Percentiles rank a stretch among this genome's conserved stretches.
These are phyloP conservation scores for Primulina eburnea DNA, from an alignment of 257 asterid species.

Conservation along the genomic window DNA sequence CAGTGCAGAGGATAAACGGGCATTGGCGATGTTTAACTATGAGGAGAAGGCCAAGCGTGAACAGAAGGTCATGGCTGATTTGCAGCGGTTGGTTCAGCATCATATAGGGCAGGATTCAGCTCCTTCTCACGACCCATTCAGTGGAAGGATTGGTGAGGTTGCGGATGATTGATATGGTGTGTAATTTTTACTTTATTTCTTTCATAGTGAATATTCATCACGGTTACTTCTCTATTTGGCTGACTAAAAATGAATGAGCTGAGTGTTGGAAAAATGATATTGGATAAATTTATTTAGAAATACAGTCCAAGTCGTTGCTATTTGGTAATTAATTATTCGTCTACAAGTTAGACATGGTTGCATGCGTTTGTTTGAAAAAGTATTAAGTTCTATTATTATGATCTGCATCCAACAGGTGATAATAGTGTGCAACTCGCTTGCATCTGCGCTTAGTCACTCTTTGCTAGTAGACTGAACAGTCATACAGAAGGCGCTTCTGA, in stretches of 20 bases:
- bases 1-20: conserved; percentile 97
- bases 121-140: conserved; percentile 86
- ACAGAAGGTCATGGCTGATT: conserved; percentile 97
- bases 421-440: not conserved
- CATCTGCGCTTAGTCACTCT: not conserved
- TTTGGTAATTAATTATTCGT: no score
- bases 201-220: not conserved
- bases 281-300: not conserved
- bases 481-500: not conserved
- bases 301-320: not conserved
- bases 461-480: not conserved
- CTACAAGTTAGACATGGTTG: not conserved
- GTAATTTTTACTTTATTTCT: not conserved
- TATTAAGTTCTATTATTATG: no score
- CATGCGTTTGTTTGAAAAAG: not conserved
- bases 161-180: conserved; percentile 50
- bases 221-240: not conserved
- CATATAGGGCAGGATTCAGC: conserved; percentile 88
- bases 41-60: conserved; percentile 99
- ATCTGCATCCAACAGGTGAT: not conserved
- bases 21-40: conserved; percentile 94
- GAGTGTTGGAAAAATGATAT: not conserved
- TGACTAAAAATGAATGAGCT: not conserved
- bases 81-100: conserved; percentile 91
- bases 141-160: conserved; percentile 56